These are phyloP conservation scores for Suillus lakei DNA, from an alignment of 768 basidiomycete genomes.

Conservation along the genomic window DNA sequence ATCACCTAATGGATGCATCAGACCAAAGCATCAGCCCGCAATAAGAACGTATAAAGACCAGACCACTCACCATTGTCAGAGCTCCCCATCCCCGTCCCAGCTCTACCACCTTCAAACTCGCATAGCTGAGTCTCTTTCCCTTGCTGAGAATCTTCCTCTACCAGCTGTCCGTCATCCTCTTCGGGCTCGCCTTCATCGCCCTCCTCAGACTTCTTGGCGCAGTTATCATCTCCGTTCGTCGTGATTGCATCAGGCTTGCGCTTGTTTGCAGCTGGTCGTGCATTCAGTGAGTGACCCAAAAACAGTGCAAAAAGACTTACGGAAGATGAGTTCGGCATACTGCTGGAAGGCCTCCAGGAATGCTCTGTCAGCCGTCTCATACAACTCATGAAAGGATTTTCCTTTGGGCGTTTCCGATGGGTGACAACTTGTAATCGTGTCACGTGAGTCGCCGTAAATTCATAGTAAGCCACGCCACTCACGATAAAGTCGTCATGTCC, in stretches of 20 bases:
- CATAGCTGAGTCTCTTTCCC: background rate
- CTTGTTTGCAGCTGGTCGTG: background rate
- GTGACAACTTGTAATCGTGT: background rate
- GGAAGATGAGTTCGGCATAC: slow-evolving; percentile 5
- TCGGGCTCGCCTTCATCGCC: background rate
- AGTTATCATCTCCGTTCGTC: background rate
- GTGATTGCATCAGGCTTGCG: background rate
- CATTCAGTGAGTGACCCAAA: background rate
- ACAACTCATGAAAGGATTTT: background rate
- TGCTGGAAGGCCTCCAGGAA: slow-evolving; percentile 7
- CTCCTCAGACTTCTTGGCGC: background rate
- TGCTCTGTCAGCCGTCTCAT: background rate
- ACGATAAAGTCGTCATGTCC: slow-evolving; percentile 12
- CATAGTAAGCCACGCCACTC: background rate
- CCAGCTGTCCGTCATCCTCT: background rate
- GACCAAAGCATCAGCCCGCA: background rate
- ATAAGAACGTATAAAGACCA: background rate
- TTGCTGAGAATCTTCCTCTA: background rate
- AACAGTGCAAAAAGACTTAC: background rate
- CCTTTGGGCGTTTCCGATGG: background rate
- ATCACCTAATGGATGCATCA: background rate
- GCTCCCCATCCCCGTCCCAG: background rate
- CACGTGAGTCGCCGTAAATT: background rate
- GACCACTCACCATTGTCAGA: background rate
- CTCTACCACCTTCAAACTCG: background rate